Base-by-base conservation (phyloP, 768 basidiomycete species). In the Lentinus tigrinus region DNA sequence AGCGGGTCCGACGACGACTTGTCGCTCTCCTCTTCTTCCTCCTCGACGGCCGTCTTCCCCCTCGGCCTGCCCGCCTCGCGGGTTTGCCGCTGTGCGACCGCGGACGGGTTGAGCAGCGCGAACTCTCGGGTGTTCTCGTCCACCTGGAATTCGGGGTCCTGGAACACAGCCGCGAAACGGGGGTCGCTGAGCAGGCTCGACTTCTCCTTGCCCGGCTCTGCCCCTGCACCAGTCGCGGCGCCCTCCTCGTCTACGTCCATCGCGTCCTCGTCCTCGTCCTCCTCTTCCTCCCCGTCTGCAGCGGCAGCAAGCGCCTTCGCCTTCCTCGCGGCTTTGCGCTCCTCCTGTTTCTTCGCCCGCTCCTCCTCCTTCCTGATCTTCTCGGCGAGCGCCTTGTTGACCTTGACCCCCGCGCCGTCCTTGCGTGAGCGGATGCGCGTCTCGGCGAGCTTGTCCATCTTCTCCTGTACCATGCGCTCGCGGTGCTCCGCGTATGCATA, bases 401-500 rank as follows among this genome's bases (percentile, higher is more conserved):
- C 89, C 75, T 92, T 94, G 70, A 83, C 85, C 51, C 79, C 84
- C 49, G 69, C 66, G 3, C 66, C 68, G 53, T 86, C 82, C 72
- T 93, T 94, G 73, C 82, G 84, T 39, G 91, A 76, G 14, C 97
- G 86, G 71, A 99, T 98, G 46, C 97, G 84, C 11, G 85, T 90
- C 73, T 98, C 95, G 0, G 93, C 88, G 78, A 97, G 82, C 72
- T 94, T 94, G 57, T 95, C 94, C 76, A 99, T 84, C 72, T 94
- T 93, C 67, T 93, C 88, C 50, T 83, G 83, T 52, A 98, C 82
- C 69, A 93, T 75, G 67, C 87, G 88, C 72, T 96, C 94, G 62
- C 94, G 89, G 72, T 98, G 88, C 68, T 99, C 97, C 39, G 87
- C 87, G 71, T 98, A 98, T 10, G 89, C 93, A 70, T 93, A 95